phyloP scores from a whole-genome alignment of 345 rosid species.

The Acer saccharum region DNA sequence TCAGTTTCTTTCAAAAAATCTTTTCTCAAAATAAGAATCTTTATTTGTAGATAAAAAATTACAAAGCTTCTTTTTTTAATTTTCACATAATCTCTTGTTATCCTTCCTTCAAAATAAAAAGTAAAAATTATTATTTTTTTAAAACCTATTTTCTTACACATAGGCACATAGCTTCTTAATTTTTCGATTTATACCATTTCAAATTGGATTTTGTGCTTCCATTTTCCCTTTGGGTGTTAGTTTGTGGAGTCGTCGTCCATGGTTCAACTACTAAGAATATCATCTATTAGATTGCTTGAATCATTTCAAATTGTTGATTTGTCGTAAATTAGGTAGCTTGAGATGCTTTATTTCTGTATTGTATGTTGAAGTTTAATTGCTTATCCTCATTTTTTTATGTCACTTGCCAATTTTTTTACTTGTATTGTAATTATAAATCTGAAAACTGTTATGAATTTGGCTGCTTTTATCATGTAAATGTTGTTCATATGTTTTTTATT shows the following conservation, averaged over 20 bases:
- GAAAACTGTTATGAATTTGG: neutral
- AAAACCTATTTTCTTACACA: too few relatives aligned
- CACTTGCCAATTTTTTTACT: neutral
- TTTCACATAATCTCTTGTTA: too few relatives aligned
- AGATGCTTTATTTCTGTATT: neutral
- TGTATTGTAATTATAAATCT: neutral
- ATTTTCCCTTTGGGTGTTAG: neutral
- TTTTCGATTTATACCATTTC: neutral
- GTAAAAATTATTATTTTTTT: too few relatives aligned
- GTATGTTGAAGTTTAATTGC: slow-evolving; percentile 8
- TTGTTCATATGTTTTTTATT: neutral
- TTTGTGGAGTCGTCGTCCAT: too few relatives aligned
- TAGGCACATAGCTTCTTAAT: too few relatives aligned
- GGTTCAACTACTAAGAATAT: neutral
- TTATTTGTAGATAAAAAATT: too few relatives aligned
- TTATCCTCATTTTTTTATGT: neutral
- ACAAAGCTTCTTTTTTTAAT: too few relatives aligned
- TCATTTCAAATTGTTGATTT: neutral
- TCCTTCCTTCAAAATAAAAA: too few relatives aligned
- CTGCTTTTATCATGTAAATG: neutral
- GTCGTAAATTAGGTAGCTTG: neutral
- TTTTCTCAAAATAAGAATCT: too few relatives aligned
- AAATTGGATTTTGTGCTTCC: neutral
- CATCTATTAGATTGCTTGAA: neutral
- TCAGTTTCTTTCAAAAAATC: too few relatives aligned